Evolutionary conservation across 1,284 basidiomycete species (phyloP), one percentile per base, ranked within the genome.

Genomic region (Porogramme epimiltina): DNA sequence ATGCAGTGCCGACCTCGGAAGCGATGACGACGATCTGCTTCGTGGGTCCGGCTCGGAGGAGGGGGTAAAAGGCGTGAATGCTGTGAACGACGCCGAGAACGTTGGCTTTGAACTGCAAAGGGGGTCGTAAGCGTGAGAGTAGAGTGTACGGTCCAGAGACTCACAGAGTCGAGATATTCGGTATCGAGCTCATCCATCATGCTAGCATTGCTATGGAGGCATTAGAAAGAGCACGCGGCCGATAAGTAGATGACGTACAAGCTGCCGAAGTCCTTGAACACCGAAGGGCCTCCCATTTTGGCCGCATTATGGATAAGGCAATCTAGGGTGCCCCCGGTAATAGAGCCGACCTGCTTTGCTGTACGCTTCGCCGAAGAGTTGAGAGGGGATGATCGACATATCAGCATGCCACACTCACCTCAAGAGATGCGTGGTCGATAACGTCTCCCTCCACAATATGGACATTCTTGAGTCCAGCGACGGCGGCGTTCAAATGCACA

Each of bases 11-110:
- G 8, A 66, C 50, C 2, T 62, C 69, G 5, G 62, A 66, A 51
- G 60, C 61, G 49, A 77, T 54, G 11, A 66, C 64, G 50, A 75
- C 52, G 34, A 78, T 70, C 53, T 71, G 75, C 62, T 74, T 74
- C n/a, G 45, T 45, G 20, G 19, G 11, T 1, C 73, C 69, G 3
- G 65, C 66, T 19, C 64, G 62, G 15, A 78, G 62, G 23, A 78
- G 69, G 1, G 76, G 74, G 3, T 63, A 49, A 52, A 65, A 78
- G 0, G 66, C 65, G 50, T 73, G 70, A 49, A 66, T 73, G 41
- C 65, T 66, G 51, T 70, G 66, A 2, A 76, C 62, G 9, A 66
- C 61, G n/a, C 74, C 73, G 40, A 76, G 49, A 19, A 70, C 68
- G 56, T 78, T 77, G 33, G 68, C 52, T 23, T 67, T 61, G 62